These are phyloP conservation scores for Yamadazyma kitorensis DNA, from an alignment of 805 yeast genomes.

Conservation along the genomic window DNA sequence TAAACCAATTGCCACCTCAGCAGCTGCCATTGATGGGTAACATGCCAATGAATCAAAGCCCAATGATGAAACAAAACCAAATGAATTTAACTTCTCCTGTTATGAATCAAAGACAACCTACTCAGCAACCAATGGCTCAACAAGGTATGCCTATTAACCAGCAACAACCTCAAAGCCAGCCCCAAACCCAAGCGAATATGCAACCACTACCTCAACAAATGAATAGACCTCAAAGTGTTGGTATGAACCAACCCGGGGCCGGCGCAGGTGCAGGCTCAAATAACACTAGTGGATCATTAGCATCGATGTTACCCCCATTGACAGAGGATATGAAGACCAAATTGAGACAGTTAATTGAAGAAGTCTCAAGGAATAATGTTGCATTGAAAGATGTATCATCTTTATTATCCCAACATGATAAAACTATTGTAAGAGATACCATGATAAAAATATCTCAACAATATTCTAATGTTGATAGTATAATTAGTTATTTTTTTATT, in stretches of 20 bases:
- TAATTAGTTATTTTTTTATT: slow-evolving; percentile 74
- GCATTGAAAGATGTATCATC: slow-evolving; percentile 64
- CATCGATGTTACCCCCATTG: slow-evolving; percentile 29
- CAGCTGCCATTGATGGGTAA: slow-evolving; percentile 15
- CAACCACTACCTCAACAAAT: slow-evolving; percentile 2
- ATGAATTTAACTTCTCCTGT: slow-evolving; percentile 9
- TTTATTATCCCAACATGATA: slow-evolving; percentile 60
- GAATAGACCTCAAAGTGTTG: no score
- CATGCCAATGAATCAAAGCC: slow-evolving; percentile 9
- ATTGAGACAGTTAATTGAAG: slow-evolving; percentile 63
- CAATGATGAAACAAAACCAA: slow-evolving; percentile 11
- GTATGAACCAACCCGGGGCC: no score
- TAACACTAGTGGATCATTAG: neutral
- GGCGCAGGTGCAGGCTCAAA: neutral
- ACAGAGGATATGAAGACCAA: slow-evolving; percentile 62
- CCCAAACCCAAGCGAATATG: slow-evolving; percentile 8
- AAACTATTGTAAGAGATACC: slow-evolving; percentile 54
- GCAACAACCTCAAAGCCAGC: slow-evolving; percentile 14
- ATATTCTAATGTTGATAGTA: slow-evolving; percentile 66
- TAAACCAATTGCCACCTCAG: slow-evolving; percentile 15
- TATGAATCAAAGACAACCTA: slow-evolving; percentile 13
- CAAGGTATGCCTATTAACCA: slow-evolving; percentile 7
- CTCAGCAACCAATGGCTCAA: slow-evolving; percentile 11
- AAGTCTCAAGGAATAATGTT: slow-evolving; percentile 65
- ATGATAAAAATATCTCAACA: slow-evolving; percentile 56